Percentiles rank a stretch among this genome's conserved stretches.
phyloP scores from a whole-genome alignment of 768 basidiomycete genomes.

The Pisolithus orientalis region DNA sequence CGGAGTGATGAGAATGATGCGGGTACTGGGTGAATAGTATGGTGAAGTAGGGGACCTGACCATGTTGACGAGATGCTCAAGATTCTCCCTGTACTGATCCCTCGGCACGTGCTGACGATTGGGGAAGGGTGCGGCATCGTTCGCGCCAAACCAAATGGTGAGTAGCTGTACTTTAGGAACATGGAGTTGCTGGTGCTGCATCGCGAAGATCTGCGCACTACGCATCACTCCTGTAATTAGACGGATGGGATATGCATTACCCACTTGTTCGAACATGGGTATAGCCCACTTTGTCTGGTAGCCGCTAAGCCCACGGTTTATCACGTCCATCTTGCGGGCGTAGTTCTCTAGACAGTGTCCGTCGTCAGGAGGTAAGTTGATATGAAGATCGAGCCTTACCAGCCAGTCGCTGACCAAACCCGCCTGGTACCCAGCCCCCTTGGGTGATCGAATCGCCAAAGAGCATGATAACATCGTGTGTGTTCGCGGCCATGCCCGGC shows the following conservation, averaged over 20 bases:
- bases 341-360: conserved; percentile 52
- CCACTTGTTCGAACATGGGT: conserved; percentile 71
- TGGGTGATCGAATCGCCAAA: conserved; percentile 84
- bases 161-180: conserved; percentile 64
- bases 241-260: neutral
- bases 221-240: neutral
- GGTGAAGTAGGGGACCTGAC: conserved; percentile 56
- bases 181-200: conserved; percentile 37
- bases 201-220: conserved; percentile 49
- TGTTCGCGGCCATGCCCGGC: conserved; percentile 44
- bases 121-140: conserved; percentile 68
- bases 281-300: conserved; percentile 87
- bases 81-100: conserved; percentile 54
- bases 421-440: conserved; percentile 51
- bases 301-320: conserved; percentile 80
- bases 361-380: neutral
- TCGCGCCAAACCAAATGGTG: conserved; percentile 86
- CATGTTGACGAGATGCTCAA: conserved; percentile 54
- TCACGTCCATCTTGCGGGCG: conserved; percentile 72
- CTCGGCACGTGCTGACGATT: conserved; percentile 75
- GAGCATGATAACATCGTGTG: conserved; percentile 65
- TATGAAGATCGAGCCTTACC: conserved; percentile 10
- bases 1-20: conserved; percentile 76
- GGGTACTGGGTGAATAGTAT: conserved; percentile 65
- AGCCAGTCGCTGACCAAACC: conserved; percentile 63